Evolutionary conservation across 139 green algal species (phyloP).

Genomic region (Prasinococcaceae sp.): DNA sequence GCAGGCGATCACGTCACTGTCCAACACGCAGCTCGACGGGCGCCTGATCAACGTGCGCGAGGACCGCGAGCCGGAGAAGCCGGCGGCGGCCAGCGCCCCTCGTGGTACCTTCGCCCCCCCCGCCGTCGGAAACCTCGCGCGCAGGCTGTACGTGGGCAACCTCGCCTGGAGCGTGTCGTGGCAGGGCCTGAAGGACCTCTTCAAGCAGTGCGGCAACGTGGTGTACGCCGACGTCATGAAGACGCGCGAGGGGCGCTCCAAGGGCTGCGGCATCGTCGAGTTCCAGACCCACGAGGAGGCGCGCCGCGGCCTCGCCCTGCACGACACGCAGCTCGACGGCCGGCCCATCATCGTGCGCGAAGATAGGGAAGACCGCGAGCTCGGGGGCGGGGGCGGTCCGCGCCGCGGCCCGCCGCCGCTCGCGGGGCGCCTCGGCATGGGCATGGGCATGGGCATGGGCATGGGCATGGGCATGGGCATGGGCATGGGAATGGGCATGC

Average conservation of each 20-base stretch:
- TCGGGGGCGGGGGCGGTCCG: too few relatives aligned
- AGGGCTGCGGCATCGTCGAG: conserved; percentile 88
- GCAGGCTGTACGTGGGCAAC: conserved; percentile 43
- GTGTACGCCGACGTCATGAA: conserved; percentile 26
- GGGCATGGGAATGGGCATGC: too few relatives aligned
- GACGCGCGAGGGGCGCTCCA: conserved; percentile 69
- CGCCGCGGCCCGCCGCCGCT: too few relatives aligned
- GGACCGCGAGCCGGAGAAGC: conserved; percentile 52
- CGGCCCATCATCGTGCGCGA: conserved; percentile 79
- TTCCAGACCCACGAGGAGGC: conserved; percentile 69
- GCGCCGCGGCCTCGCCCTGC: conserved; percentile 25
- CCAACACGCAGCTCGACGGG: conserved; percentile 46
- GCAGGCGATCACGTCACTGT: background rate
- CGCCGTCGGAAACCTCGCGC: conserved; percentile 17
- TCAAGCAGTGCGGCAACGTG: conserved; percentile 22
- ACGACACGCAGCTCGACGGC: conserved; percentile 65
- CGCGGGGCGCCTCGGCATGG: too few relatives aligned
- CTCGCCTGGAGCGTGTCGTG: conserved; percentile 32
- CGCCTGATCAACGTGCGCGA: conserved; percentile 78
- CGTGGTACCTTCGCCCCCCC: background rate
- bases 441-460: too few relatives aligned
- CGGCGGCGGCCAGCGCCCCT: too few relatives aligned
- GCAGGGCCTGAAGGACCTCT: conserved; percentile 42
- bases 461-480: too few relatives aligned
- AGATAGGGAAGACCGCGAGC: conserved; percentile 83